Evolutionary conservation across 1,139 yeast genomes (phyloP), one percentile per base, ranked within the genome.

Genomic region (Lodderomyces elongisporus): DNA sequence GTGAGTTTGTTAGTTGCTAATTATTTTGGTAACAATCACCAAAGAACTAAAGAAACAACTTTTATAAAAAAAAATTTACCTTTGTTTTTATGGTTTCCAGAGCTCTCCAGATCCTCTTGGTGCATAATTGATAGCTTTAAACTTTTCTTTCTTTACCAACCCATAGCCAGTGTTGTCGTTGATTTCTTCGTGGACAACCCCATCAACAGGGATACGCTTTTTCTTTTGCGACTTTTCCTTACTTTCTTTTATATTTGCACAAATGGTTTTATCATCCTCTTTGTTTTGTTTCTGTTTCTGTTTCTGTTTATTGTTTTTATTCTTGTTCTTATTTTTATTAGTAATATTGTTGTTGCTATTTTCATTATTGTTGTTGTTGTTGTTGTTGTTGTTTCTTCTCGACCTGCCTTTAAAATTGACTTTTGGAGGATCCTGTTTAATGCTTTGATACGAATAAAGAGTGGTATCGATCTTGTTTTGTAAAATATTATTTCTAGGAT

Each of bases 101-200:
- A 74, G 56, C 34, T 67, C 52, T 2, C 81, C 81, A 7, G 47
- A 41, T 3, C 75, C 77, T 50, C 82, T 62, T 22, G 79, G 76
- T 2, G 79, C 81, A 54, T 60, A 75, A 33, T 66, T 67, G 28
- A 71, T 68, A 4, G 62, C 56, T 33, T 64, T 64, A 44, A 62
- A 71, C 16, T 59, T 59, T 43, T 73, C 78, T 30, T 56, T 56
- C 32, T 55, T 60, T 14, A 66, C 60, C 21, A 51, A 54, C 4
- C 61, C 62, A 32, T 49, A 48, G n/a, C 4, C 21, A 7, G 13
- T 9, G 14, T 14, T 8, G 14, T 17, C 15, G 14, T 49, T 37
- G 9, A 33, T 32, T 5, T 39, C 45, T 25, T 43, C 46, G 8
- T 39, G 37, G 1, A 51, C 52, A 2, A 51, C 51, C 1, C 55